Percentiles rank a stretch among this genome's conserved stretches.
These are phyloP conservation scores for Xerocomus amazonicus DNA, from an alignment of 1,284 basidiomycete species.

Conservation along the genomic window DNA sequence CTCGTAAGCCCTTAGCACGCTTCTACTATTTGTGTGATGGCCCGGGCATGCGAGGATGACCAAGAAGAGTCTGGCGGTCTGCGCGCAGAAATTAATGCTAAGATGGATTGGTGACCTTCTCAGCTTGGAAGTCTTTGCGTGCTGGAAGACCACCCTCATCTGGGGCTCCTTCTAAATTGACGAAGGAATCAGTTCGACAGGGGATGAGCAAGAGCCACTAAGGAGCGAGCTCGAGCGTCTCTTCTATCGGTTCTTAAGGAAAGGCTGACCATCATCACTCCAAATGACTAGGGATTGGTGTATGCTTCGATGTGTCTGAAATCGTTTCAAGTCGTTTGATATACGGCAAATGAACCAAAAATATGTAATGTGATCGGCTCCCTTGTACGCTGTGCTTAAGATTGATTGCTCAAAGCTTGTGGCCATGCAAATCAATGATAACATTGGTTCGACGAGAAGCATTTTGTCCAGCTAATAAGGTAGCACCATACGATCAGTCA, in stretches of 20 bases:
- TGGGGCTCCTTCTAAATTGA: constrained; percentile 29
- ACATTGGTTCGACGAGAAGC: constrained; percentile 33
- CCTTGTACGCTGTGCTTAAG: constrained; percentile 55
- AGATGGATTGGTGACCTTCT: background rate
- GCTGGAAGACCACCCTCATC: too few relatives aligned
- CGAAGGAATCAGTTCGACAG: too few relatives aligned
- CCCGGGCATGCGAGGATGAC: background rate
- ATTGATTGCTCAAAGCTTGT: constrained; percentile 54
- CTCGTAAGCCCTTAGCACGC: too few relatives aligned
- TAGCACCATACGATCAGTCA: constrained; percentile 55
- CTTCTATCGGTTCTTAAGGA: constrained; percentile 34
- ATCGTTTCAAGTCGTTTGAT: background rate
- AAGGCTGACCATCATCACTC: constrained; percentile 32
- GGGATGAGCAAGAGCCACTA: too few relatives aligned
- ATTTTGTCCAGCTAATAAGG: background rate
- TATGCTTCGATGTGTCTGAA: constrained; percentile 39
- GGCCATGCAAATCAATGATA: constrained; percentile 53
- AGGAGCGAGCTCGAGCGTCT: too few relatives aligned
- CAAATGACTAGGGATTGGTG: constrained; percentile 41
- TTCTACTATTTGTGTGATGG: too few relatives aligned
- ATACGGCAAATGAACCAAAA: too few relatives aligned
- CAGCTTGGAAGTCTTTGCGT: background rate
- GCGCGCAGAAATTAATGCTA: constrained; percentile 1
- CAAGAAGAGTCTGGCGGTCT: background rate
- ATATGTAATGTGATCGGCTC: constrained; percentile 73